A percentile compares a stretch with the other conserved stretches of the same genome.
phyloP scores from a whole-genome alignment of 352 stramenopile genomes.

The Globisporangium orthogonon region DNA sequence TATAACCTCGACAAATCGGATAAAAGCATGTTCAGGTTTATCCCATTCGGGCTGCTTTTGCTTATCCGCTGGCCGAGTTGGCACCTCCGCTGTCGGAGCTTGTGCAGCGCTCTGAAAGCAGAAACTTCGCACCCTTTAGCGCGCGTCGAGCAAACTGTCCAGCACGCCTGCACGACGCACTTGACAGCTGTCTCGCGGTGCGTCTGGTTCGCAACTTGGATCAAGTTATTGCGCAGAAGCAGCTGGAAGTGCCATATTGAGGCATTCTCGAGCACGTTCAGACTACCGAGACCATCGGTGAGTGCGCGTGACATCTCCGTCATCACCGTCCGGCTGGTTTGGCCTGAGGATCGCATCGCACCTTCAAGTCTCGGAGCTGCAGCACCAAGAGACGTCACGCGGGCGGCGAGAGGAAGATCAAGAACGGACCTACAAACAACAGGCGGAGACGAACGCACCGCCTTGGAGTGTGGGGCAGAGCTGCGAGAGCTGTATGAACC shows the following conservation, averaged over 20 bases:
- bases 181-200: conserved; percentile 2
- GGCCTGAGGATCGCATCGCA: conserved; percentile 12
- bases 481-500: conserved; percentile 33
- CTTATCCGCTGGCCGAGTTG: too few relatives aligned
- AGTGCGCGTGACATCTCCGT: not conserved
- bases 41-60: too few relatives aligned
- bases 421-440: not conserved
- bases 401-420: too few relatives aligned
- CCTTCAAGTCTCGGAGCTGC: conserved; percentile 22
- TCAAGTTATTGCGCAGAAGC: conserved; percentile 39
- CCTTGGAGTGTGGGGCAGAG: conserved; percentile 25
- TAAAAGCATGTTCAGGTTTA: too few relatives aligned
- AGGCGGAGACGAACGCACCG: conserved; percentile 20
- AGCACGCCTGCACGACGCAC: conserved; percentile 30
- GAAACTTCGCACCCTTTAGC: too few relatives aligned
- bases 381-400: conserved; percentile 14
- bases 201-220: conserved; percentile 15
- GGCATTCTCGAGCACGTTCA: conserved; percentile 38
- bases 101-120: too few relatives aligned
- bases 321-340: not conserved
- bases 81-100: too few relatives aligned
- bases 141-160: conserved; percentile 21
- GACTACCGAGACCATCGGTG: conserved; percentile 11
- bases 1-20: too few relatives aligned
- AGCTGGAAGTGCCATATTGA: conserved; percentile 67